Evolutionary conservation across 73 alveolate genomes (phyloP), one percentile per base, ranked within the genome.

Genomic region (Paramecium caudatum): DNA sequence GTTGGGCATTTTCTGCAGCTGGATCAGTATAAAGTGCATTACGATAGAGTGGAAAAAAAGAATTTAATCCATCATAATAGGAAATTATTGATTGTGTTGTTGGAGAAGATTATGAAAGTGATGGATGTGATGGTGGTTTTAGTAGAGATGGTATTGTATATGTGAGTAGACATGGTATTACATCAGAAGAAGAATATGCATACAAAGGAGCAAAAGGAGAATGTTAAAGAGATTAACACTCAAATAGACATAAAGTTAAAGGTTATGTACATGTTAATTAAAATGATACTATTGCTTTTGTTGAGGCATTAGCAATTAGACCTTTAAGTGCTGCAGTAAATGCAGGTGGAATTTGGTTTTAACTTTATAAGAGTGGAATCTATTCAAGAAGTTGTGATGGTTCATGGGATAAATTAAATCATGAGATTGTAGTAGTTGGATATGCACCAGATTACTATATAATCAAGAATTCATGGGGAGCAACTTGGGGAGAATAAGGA

Each of bases 41-140:
- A 32, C 68, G 65, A 5, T 36, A 74, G 23, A 30, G 34, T 7
- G n/a, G 82, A 36, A 47, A 55, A 12, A 21, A 82, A 1, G 61
- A 43, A 21, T 82, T 62, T 32, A 48, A 36, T 50, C 39, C 90
- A 74, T 90, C 96, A 50, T 93, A 82, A 90, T 48, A 91, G 70
- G 92, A 93, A 82, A 49, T 92, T 39, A 95, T 95, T 45, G 93
- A 86, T 46, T 86, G 90, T 45, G 34, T 90, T 16, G 65, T 3
- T n/a, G 81, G 19, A 17, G 61, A 83, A 30, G 91, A 85, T 21
- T 93, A 81, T 45, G 95, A 96, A 8, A 91, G 93, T 82, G 91
- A 91, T 6, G 98, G 98, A 48, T 95, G 97, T 95, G 61, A 90
- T 70, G 98, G 98, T 50, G 98, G 98, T 69, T 80, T 90, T 91